A percentile compares a stretch with the other conserved stretches of the same genome.
Conservation (phyloP, 345 rosid species). For the Acer saccharum region DNA sequence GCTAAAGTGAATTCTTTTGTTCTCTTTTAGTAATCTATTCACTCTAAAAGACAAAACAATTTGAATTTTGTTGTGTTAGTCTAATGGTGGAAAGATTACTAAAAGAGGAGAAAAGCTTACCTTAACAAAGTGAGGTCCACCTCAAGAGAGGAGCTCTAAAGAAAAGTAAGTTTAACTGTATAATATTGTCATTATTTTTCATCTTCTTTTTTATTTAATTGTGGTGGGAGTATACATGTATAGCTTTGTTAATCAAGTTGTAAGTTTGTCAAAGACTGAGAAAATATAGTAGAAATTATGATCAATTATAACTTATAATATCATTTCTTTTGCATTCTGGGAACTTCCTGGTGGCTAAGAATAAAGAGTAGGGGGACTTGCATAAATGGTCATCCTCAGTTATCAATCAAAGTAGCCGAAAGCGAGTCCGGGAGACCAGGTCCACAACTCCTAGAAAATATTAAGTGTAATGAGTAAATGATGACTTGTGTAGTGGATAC, state of each 20-base stretch:
- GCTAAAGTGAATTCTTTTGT: no score
- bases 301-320: not conserved
- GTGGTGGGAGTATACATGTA: constrained; percentile 20
- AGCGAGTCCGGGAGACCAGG: no score
- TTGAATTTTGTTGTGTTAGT: not conserved
- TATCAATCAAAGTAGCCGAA: no score
- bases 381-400: no score
- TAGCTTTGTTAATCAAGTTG: constrained; percentile 25
- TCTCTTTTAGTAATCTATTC: not conserved
- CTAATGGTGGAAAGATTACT: not conserved
- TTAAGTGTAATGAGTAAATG: no score
- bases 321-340: not conserved
- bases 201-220: not conserved
- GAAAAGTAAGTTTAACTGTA: not conserved
- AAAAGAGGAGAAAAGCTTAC: not conserved
- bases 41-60: not conserved
- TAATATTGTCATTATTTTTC: constrained; percentile 1
- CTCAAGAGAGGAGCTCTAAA: not conserved
- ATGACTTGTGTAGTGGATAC: no score
- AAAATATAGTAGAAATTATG: not conserved
- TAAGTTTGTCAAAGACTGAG: constrained; percentile 21
- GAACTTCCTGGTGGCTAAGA: no score
- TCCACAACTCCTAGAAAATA: no score
- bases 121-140: not conserved
- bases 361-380: no score